Conservation (phyloP, 1,139 yeast genomes). For the Yamadazyma siamensis region DNA sequence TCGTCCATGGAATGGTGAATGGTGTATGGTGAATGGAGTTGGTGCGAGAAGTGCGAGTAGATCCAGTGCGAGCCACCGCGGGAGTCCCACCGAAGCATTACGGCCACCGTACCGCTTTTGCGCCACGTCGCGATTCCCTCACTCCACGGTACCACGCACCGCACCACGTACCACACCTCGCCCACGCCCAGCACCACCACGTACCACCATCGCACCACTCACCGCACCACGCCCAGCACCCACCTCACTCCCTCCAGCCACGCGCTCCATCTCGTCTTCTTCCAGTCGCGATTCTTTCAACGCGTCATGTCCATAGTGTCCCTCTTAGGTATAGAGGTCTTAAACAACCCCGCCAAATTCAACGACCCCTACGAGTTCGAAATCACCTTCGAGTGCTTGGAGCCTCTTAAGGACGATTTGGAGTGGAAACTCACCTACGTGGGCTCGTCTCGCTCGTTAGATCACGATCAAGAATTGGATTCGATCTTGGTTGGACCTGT, state of each 20-base stretch:
- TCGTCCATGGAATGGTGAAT: no score
- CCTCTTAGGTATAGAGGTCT: slow-evolving; percentile 82
- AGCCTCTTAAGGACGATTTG: slow-evolving; percentile 85
- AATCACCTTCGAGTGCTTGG: slow-evolving; percentile 94
- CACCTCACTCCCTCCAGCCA: neutral
- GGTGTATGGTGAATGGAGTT: no score
- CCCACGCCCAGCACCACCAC: neutral
- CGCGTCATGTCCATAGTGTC: slow-evolving; percentile 85
- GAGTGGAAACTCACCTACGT: slow-evolving; percentile 98
- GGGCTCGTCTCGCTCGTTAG: slow-evolving; percentile 88
- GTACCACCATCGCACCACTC: no score
- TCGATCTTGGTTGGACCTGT: slow-evolving; percentile 96
- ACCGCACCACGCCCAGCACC: neutral
- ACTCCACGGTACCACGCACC: no score
- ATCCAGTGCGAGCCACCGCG: no score
- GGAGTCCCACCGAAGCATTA: no score
- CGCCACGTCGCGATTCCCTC: no score
- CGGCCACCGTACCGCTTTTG: no score
- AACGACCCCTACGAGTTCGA: slow-evolving; percentile 93
- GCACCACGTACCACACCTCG: no score
- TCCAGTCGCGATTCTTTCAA: neutral
- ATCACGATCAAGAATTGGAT: slow-evolving; percentile 95
- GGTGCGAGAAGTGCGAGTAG: no score
- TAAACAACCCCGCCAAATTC: slow-evolving; percentile 94
- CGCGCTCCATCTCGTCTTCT: slow-evolving; percentile 8